Conservation (phyloP, 305 asterid species). For the Nicotiana rustica region DNA sequence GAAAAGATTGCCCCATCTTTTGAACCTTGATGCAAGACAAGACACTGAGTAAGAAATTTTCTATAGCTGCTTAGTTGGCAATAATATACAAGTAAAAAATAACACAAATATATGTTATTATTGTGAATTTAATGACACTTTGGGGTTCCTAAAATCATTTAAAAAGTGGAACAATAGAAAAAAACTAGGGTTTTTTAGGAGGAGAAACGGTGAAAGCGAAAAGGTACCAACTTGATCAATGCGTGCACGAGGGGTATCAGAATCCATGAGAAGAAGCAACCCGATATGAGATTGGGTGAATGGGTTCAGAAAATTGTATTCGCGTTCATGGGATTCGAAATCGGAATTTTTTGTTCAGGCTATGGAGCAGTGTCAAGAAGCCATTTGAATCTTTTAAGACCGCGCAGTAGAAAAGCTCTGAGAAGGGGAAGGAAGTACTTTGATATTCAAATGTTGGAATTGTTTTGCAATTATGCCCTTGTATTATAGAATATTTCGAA, state of each 20-base stretch:
- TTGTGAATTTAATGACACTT: background rate
- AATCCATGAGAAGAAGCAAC: constrained; percentile 27
- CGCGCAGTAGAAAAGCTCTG: background rate
- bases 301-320: constrained; percentile 17
- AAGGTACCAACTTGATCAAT: constrained; percentile 32
- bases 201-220: background rate
- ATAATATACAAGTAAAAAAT: background rate
- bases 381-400: constrained; percentile 26
- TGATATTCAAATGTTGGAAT: background rate
- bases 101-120: background rate
- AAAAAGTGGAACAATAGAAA: background rate
- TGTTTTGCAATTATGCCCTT: constrained; percentile 10
- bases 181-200: constrained; percentile 3
- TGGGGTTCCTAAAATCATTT: background rate
- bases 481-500: background rate
- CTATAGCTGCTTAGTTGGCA: background rate
- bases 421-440: background rate
- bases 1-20: background rate
- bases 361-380: background rate
- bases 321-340: background rate
- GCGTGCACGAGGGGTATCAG: constrained; percentile 37
- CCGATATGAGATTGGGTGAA: background rate
- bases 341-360: background rate
- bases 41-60: background rate
- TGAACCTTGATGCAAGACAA: too few species aligned